phyloP scores from a whole-genome alignment of 2,329 filamentous ascomycete species.

The Botrytis porri region DNA sequence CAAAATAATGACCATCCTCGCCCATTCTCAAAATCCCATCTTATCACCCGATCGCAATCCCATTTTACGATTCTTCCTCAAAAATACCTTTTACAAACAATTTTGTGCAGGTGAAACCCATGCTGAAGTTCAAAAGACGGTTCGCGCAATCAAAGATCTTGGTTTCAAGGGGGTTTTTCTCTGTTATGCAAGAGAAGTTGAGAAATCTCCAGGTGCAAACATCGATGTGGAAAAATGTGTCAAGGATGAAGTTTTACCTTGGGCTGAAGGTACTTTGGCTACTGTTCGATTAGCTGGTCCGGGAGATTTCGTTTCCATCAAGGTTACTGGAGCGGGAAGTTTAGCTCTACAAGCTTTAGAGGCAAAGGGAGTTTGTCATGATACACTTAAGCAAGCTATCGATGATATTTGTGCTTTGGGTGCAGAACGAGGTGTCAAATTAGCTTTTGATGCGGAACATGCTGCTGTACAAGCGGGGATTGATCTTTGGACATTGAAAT shows the following conservation, averaged over 20 bases:
- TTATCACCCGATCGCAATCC: constrained; percentile 75
- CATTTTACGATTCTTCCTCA: constrained; percentile 65
- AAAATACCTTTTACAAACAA: constrained; percentile 83
- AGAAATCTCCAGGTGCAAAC: constrained; percentile 49
- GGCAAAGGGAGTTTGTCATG: constrained; percentile 58
- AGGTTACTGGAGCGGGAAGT: constrained; percentile 78
- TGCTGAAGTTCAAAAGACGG: constrained; percentile 63
- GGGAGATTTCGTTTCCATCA: constrained; percentile 54
- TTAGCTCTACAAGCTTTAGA: constrained; percentile 67
- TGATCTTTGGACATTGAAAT: constrained; percentile 73
- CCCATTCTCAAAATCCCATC: constrained; percentile 63
- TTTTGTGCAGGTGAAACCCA: constrained; percentile 83
- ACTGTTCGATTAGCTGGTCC: constrained; percentile 57
- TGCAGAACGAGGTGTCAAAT: constrained; percentile 61
- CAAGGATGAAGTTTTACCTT: constrained; percentile 62
- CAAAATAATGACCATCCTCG: constrained; percentile 63
- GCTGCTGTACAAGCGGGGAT: constrained; percentile 75
- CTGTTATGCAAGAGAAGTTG: constrained; percentile 77
- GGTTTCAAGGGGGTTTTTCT: constrained; percentile 84
- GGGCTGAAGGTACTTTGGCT: constrained; percentile 71
- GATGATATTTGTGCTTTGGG: constrained; percentile 73
- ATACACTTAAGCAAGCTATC: constrained; percentile 65
- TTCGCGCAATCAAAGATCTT: constrained; percentile 63
- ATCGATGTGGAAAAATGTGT: constrained; percentile 50
- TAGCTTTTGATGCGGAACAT: constrained; percentile 87